Percentiles rank a stretch among this genome's conserved stretches.
These are phyloP conservation scores for Allomyces macrogynus DNA, from an alignment of 192 early-diverging fungal species.

Conservation along the genomic window DNA sequence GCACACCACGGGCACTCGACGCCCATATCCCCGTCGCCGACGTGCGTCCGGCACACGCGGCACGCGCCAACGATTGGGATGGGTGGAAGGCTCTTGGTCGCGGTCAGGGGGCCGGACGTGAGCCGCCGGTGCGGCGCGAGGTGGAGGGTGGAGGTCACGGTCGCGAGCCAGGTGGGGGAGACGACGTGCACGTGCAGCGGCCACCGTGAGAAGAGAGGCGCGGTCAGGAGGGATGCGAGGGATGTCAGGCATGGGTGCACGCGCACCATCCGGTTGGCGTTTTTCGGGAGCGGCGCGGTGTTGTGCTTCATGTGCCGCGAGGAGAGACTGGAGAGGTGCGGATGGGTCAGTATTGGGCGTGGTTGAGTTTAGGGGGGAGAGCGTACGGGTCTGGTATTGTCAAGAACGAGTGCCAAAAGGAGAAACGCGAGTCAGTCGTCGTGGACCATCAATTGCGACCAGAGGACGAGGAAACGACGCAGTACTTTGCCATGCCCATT, in stretches of 20 bases:
- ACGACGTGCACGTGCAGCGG: not conserved
- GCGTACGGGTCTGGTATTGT: not conserved
- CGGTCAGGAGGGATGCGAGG: not conserved
- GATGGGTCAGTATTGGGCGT: no score
- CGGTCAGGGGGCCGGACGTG: not conserved
- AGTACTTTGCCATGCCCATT: constrained; percentile 27
- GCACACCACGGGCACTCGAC: not conserved
- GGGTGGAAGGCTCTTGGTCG: not conserved
- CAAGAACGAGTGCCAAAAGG: not conserved
- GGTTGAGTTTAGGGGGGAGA: no score
- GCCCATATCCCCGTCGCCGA: not conserved
- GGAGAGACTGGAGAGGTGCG: not conserved
- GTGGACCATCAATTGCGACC: not conserved
- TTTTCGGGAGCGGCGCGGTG: not conserved
- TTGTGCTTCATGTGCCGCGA: not conserved
- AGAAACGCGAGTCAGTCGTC: not conserved
- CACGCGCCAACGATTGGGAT: not conserved
- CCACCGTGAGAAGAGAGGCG: not conserved
- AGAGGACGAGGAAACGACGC: not conserved
- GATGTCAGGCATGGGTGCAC: not conserved
- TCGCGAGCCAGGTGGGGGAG: not conserved
- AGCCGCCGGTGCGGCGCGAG: not conserved
- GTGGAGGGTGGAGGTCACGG: not conserved
- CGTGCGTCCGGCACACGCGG: not conserved
- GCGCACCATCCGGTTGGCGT: not conserved